Base-by-base conservation (phyloP, 1,139 yeast species). In the Candida sp. region DNA sequence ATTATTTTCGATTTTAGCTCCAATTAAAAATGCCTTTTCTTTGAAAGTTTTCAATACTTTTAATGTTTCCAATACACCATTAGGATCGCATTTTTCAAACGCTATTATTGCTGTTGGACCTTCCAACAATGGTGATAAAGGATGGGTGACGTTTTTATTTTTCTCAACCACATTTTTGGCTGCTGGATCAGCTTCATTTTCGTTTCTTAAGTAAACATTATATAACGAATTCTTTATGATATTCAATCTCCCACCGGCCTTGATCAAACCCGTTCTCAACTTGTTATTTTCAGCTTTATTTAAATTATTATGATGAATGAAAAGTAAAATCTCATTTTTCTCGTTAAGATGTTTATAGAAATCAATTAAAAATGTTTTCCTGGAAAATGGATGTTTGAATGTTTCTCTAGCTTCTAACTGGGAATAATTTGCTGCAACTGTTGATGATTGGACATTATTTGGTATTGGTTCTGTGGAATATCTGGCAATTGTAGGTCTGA, bases 31-130 rank as follows among this genome's bases (percentile, higher is more conserved):
- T 54, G 93, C 68, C 57, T 81, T 83, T 57, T 89, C 97, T 55
- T 81, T 82, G 38, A 86, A 79, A 35, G 70, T 60, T 53, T 81
- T 84, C 45, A 90, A 61, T 35, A 81, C 61, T 57, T 79, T 84
- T 54, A 87, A 66, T 6, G 87, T 79, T 44, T 72, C 70, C 35
- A 79, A 77, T 8, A 90, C 89, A 23, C 70, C 68, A 19, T 66
- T 57, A n/a, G 97, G 97, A 51, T 88, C 84, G 41, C 87, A 72
- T 47, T 77, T 79, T 35, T 81, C 79, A 49, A 89, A 75, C 21
- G 86, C 64, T 44, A 91, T 81, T n/a, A 87, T 75, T 2, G 93
- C 95, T 1, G 96, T 84, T 25, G 97, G 97, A 5, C 98, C 98
- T 49, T 70, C 70, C 47, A 91, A 75, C 48, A 90, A 72, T 21